phyloP scores from a whole-genome alignment of 257 asterid species.

The Leptodermis oblonga region DNA sequence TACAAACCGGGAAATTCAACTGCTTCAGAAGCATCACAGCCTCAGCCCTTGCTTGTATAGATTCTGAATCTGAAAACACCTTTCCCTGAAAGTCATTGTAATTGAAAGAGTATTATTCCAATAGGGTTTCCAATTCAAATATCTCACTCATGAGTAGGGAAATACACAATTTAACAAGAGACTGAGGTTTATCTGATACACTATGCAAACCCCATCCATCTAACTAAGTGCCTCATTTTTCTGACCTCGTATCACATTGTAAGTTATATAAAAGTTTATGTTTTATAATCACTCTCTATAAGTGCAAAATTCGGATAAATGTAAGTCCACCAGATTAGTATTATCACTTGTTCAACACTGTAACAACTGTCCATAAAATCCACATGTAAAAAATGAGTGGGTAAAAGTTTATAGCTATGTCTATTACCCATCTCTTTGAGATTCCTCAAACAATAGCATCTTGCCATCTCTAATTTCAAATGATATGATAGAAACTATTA shows the following conservation, averaged over 20 bases:
- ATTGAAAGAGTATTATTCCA: not conserved
- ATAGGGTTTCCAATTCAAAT: not conserved
- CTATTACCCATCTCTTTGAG: not conserved
- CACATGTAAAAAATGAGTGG: not conserved
- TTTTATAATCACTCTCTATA: not conserved
- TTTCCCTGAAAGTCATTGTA: slow-evolving; percentile 58
- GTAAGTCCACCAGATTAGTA: not conserved
- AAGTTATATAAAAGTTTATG: not conserved
- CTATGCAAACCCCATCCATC: not conserved
- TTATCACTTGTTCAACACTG: not conserved
- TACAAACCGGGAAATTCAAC: slow-evolving; percentile 87
- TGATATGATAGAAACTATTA: not conserved
- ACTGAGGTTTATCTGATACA: not conserved
- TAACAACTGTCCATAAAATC: not conserved
- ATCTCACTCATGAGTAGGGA: not conserved
- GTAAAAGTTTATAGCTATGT: not conserved
- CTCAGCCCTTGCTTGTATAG: slow-evolving; percentile 97
- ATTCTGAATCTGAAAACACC: slow-evolving; percentile 93
- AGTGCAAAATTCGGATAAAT: not conserved
- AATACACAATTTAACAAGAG: slow-evolving; percentile 1
- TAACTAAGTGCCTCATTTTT: not conserved
- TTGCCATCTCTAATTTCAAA: not conserved
- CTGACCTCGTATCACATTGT: not conserved
- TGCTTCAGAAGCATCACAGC: slow-evolving; percentile 98
- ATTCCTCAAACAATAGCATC: not conserved